Base-by-base conservation (phyloP, 225 moss, liverwort and hornwort genomes). In the Neckera pumila region DNA sequence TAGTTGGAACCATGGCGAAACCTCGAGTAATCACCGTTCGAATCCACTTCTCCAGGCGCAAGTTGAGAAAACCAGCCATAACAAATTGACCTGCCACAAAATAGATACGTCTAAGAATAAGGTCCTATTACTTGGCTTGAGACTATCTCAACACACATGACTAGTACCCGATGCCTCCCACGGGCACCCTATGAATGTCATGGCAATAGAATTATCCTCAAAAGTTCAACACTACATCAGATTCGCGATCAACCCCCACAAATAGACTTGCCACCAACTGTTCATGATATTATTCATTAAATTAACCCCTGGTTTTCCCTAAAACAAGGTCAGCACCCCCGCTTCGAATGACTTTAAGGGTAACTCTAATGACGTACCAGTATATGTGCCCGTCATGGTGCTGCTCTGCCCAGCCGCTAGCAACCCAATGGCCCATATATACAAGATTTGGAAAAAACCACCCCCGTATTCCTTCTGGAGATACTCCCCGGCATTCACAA, bases 301-400 rank as follows among this genome's bases (percentile, higher is more conserved):
- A 78, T 54, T 56, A 54, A 65, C 53, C 17, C 28, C 63, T 22
- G 25, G 4, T 17, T 21, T 78, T 86, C 78, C 23, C 31, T 8
- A 33, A 78, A 86, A 49, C 85, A 74, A 64, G 31, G 23, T 53
- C 77, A 54, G 30, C 22, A 77, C 63, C 36, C 16, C 31, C 40
- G 17, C 53, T 78, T 65, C 12, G 33, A 78, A 56, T 42, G 65
- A 78, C 40, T 42, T 11, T 5, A 7, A 56, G 10, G 40, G 33
- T 40, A 84, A 71, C 22, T 71, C 22, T 16, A 31, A 81, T 49
- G 59, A 34, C 89, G 61, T 92, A 91, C 93, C 93, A 54, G 97
- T 94, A 85, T 97, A 97, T 63, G 97, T 97, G 90, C 97, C 97
- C 8, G 97, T 97, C 97, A 97, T 95, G 42, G 97, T 97, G 91